These are phyloP conservation scores for Scutellaria barbata DNA, from an alignment of 257 asterid genomes.

Conservation along the genomic window DNA sequence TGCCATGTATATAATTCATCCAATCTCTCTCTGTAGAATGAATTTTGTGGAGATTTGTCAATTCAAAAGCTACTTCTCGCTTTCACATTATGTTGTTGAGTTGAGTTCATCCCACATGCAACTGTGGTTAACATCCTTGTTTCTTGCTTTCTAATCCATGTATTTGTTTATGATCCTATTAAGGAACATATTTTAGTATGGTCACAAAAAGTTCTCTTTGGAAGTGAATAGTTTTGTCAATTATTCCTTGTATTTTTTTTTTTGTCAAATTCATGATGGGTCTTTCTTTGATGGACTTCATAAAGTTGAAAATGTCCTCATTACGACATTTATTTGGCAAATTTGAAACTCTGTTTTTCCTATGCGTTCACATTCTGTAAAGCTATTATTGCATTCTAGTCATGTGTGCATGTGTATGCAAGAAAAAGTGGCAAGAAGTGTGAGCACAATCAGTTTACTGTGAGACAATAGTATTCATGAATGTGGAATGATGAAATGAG, in stretches of 20 bases:
- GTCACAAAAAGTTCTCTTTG: slow-evolving; percentile 1
- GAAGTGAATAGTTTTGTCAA: no score
- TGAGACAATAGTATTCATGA: slow-evolving; percentile 13
- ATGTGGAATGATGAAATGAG: slow-evolving; percentile 26
- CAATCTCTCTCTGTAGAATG: background rate
- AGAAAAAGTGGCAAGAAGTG: slow-evolving; percentile 41
- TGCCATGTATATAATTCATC: slow-evolving; percentile 13
- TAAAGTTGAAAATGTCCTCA: slow-evolving; percentile 24
- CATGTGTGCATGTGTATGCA: slow-evolving; percentile 45
- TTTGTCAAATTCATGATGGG: slow-evolving; percentile 3
- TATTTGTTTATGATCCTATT: slow-evolving; percentile 23
- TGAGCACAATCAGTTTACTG: slow-evolving; percentile 29
- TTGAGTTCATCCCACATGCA: slow-evolving; percentile 41
- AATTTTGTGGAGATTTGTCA: slow-evolving; percentile 5
- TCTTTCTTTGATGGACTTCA: slow-evolving; percentile 18
- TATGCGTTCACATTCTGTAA: slow-evolving; percentile 45
- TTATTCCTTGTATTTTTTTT: slow-evolving; percentile 1
- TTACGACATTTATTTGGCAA: slow-evolving; percentile 28
- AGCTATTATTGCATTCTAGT: slow-evolving; percentile 51
- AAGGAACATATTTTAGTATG: background rate
- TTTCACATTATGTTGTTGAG: slow-evolving; percentile 27
- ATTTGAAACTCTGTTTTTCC: slow-evolving; percentile 20
- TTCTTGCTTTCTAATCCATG: slow-evolving; percentile 24
- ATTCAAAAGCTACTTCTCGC: background rate
- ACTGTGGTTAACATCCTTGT: slow-evolving; percentile 44